A percentile compares a stretch with the other conserved stretches of the same genome.
Evolutionary conservation across 1,139 yeast species (phyloP).

Genomic region (Magnusiomyces paraingens): DNA sequence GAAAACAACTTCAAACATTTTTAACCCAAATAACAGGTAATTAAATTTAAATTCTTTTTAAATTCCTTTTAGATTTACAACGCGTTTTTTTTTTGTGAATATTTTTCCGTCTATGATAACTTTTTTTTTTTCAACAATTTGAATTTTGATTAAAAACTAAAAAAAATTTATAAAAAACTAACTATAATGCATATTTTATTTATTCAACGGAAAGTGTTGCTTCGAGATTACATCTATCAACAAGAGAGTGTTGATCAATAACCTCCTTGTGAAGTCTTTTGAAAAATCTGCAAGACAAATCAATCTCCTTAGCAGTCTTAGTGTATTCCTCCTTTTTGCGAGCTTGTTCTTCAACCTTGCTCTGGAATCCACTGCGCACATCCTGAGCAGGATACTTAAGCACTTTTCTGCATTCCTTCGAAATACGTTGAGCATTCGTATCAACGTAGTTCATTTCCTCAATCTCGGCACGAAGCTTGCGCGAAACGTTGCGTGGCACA

Average conservation of each 20-base stretch:
- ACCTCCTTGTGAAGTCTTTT: conserved; percentile 41
- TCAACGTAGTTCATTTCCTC: conserved; percentile 69
- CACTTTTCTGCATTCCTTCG: conserved; percentile 78
- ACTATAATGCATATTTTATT: not conserved
- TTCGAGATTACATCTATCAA: conserved; percentile 24
- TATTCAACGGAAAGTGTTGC: conserved; percentile 10
- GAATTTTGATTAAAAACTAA: too few relatives aligned
- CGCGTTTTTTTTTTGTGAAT: too few relatives aligned
- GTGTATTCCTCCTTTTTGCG: conserved; percentile 54
- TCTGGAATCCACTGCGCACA: conserved; percentile 70
- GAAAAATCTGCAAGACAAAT: conserved; percentile 54
- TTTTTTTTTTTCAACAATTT: too few relatives aligned
- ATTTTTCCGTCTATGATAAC: too few relatives aligned
- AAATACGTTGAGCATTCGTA: conserved; percentile 65
- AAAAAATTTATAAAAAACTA: too few relatives aligned
- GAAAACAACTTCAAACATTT: too few relatives aligned
- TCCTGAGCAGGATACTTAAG: conserved; percentile 78
- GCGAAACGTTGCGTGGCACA: conserved; percentile 74
- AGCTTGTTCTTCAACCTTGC: conserved; percentile 56
- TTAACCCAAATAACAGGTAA: too few relatives aligned
- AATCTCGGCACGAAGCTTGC: conserved; percentile 59
- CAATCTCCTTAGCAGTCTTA: conserved; percentile 49
- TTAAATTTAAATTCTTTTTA: too few relatives aligned
- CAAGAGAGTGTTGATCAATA: conserved; percentile 23
- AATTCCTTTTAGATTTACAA: too few relatives aligned